phyloP scores from a whole-genome alignment of 108 stramenopile species.

The Hondaea fermentalgiana region DNA sequence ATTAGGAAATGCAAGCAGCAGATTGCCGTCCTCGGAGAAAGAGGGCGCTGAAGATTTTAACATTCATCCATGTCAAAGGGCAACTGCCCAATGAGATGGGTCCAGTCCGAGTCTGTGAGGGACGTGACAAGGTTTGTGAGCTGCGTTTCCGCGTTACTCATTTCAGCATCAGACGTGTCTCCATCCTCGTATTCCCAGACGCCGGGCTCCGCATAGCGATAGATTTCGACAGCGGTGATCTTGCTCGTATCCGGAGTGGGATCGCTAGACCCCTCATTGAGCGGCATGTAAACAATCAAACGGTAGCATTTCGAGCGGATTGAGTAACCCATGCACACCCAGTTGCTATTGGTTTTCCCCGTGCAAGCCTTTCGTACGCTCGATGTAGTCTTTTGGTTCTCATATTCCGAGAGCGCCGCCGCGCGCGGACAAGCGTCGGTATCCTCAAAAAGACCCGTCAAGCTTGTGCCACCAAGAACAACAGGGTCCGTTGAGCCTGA shows the following conservation, averaged over 20 bases:
- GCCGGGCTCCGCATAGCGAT: not conserved
- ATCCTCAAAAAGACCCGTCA: not conserved
- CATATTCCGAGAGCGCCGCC: not conserved
- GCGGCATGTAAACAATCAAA: not conserved
- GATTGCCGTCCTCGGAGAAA: too few species aligned
- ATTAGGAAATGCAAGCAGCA: too few species aligned
- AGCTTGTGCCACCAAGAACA: not conserved
- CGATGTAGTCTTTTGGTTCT: not conserved
- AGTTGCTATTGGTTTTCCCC: not conserved
- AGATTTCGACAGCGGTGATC: not conserved
- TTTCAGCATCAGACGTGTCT: not conserved
- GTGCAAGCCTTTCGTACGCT: not conserved
- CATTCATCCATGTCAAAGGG: not conserved
- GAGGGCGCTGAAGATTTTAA: too few species aligned
- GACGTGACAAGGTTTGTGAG: not conserved
- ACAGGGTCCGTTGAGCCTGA: too few species aligned
- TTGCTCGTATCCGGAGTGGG: not conserved
- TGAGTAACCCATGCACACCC: not conserved
- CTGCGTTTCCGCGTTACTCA: not conserved
- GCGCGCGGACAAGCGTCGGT: not conserved
- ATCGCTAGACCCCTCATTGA: not conserved
- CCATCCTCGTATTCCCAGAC: not conserved
- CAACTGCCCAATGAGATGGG: not conserved
- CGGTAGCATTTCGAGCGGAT: not conserved
- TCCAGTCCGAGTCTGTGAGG: not conserved